phyloP scores from a whole-genome alignment of 2,329 filamentous ascomycete genomes.

The Xylaria sp. region DNA sequence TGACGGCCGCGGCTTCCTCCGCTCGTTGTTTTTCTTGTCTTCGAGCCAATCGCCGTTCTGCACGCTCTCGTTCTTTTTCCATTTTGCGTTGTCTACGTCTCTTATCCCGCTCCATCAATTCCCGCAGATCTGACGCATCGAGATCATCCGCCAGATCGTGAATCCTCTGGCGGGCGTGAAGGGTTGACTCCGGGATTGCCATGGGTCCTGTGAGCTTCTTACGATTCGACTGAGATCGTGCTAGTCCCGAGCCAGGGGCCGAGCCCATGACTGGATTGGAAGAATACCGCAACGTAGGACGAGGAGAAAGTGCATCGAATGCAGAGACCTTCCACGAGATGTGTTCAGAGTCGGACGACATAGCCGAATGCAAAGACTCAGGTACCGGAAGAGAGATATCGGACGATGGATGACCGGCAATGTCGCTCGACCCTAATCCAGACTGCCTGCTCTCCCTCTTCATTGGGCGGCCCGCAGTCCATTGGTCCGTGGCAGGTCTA shows the following conservation, averaged over 20 bases:
- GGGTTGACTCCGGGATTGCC: conserved; percentile 68
- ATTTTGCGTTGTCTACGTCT: conserved; percentile 81
- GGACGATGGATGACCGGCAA: conserved; percentile 71
- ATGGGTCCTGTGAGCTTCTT: conserved; percentile 61
- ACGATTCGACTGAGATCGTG: conserved; percentile 61
- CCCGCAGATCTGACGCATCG: conserved; percentile 83
- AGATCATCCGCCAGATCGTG: conserved; percentile 84
- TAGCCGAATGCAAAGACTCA: conserved; percentile 78
- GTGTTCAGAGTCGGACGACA: conserved; percentile 79
- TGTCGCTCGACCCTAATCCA: conserved; percentile 62
- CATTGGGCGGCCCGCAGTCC: conserved; percentile 67
- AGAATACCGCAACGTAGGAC: conserved; percentile 82
- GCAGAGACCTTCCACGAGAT: conserved; percentile 83
- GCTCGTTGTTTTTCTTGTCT: conserved; percentile 73
- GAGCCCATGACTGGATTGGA: conserved; percentile 69
- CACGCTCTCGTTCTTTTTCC: conserved; percentile 72
- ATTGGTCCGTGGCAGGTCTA: conserved; percentile 68
- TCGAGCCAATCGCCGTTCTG: conserved; percentile 71
- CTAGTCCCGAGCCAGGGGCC: conserved; percentile 56
- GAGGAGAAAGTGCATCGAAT: conserved; percentile 83
- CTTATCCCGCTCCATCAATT: conserved; percentile 89
- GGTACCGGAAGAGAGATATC: conserved; percentile 79
- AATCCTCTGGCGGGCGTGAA: conserved; percentile 70
- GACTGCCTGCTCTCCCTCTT: conserved; percentile 74
- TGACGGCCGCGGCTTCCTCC: conserved; percentile 65